phyloP scores from a whole-genome alignment of 129 eudicot species.

The Scalesia atractyloides region DNA sequence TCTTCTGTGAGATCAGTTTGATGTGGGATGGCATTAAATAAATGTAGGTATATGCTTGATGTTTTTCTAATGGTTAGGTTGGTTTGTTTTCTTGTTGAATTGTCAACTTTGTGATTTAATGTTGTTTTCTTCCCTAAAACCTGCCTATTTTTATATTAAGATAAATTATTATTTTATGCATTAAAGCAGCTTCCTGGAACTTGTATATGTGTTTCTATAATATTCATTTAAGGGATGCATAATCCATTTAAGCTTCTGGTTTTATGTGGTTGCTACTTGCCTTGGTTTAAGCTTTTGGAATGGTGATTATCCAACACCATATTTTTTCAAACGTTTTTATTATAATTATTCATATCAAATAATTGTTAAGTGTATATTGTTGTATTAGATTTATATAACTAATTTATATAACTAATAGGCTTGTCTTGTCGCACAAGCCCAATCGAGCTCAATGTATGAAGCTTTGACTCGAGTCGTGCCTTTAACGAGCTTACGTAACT shows the following conservation, averaged over 20 bases:
- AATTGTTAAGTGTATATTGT: background rate
- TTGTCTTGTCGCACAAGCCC: background rate
- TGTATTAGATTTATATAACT: too few species aligned
- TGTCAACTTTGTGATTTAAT: constrained; percentile 35
- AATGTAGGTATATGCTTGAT: constrained; percentile 31
- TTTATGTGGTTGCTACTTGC: constrained; percentile 4
- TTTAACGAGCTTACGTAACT: background rate
- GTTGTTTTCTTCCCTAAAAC: constrained; percentile 21
- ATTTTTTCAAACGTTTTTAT: background rate
- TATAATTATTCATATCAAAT: background rate
- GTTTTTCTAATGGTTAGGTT: constrained; percentile 24
- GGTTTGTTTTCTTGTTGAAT: constrained; percentile 30
- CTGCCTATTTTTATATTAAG: constrained; percentile 7
- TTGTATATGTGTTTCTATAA: constrained; percentile 9
- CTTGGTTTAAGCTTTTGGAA: background rate
- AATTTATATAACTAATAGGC: too few species aligned
- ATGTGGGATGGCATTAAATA: constrained; percentile 19
- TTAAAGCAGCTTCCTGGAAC: constrained; percentile 19
- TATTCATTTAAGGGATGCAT: background rate
- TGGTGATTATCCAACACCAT: background rate
- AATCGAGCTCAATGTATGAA: background rate
- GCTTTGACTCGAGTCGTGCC: background rate
- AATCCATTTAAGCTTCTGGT: constrained; percentile 3
- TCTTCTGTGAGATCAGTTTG: constrained; percentile 17
- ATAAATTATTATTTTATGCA: background rate